Evolutionary conservation across 208 protist genomes (phyloP).

Genomic region (Baffinella frigidus): DNA sequence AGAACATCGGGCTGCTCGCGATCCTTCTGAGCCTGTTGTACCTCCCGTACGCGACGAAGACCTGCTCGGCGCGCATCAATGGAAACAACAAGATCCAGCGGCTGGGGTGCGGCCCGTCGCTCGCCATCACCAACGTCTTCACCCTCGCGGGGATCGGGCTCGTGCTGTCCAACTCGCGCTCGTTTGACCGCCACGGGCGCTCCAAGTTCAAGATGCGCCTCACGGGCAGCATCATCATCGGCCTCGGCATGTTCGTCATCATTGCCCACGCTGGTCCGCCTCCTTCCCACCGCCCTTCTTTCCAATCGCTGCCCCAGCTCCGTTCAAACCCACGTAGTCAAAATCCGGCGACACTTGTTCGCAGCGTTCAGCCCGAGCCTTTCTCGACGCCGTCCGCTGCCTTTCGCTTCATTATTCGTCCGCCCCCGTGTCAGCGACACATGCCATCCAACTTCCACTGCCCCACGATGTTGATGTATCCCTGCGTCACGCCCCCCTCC

Average conservation of each 20-base stretch:
- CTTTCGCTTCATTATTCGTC: neutral
- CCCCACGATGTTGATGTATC: too few relatives aligned
- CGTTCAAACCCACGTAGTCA: too few relatives aligned
- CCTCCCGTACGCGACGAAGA: neutral
- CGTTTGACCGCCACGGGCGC: constrained; percentile 46
- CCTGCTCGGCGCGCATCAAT: neutral
- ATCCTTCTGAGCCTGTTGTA: constrained; percentile 47
- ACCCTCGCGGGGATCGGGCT: neutral
- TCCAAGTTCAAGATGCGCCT: constrained; percentile 63
- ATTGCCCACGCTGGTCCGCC: neutral
- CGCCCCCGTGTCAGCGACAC: neutral
- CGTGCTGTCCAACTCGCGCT: constrained; percentile 41
- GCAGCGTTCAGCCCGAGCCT: too few relatives aligned
- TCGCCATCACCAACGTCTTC: neutral
- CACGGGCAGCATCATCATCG: constrained; percentile 30
- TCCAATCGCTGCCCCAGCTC: too few relatives aligned
- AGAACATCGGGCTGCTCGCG: constrained; percentile 34
- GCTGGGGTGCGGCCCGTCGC: neutral
- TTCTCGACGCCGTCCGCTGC: neutral
- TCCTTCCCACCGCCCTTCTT: neutral
- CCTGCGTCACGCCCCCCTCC: too few relatives aligned
- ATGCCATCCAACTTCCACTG: too few relatives aligned
- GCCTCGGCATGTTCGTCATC: constrained; percentile 1
- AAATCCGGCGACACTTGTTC: too few relatives aligned
- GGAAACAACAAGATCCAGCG: constrained; percentile 36